phyloP scores from a whole-genome alignment of 139 green algal genomes.

The Chlorella vulgaris region DNA sequence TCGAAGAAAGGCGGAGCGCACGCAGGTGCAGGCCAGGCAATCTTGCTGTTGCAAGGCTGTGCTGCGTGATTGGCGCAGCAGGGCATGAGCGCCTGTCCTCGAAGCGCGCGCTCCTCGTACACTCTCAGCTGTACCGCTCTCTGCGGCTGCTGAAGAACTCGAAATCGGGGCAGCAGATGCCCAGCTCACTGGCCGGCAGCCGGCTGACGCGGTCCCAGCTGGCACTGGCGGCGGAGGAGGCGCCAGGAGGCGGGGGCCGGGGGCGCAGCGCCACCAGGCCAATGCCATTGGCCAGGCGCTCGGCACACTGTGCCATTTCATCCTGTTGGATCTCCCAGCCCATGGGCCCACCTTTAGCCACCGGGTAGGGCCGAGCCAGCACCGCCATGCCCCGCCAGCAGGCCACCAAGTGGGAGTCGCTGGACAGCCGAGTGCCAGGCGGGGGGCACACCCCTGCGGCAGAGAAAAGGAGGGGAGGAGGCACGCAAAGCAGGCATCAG shows the following conservation, averaged over 20 bases:
- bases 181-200: neutral
- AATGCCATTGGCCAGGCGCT: constrained; percentile 27
- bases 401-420: constrained; percentile 9
- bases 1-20: neutral
- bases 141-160: constrained; percentile 37
- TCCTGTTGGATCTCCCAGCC: constrained; percentile 52
- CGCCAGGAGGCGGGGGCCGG: neutral
- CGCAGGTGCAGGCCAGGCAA: too few species aligned
- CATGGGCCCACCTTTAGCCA: constrained; percentile 41
- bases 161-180: constrained; percentile 39
- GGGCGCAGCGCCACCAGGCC: constrained; percentile 15
- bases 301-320: constrained; percentile 42
- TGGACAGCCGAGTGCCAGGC: constrained; percentile 5
- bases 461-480: neutral
- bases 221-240: neutral
- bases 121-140: neutral
- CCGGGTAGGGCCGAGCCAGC: constrained; percentile 35
- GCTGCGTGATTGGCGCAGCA: too few species aligned
- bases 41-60: too few species aligned
- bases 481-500: neutral
- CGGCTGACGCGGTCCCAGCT: neutral
- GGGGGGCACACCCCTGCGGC: neutral
- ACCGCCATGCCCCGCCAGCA: constrained; percentile 30
- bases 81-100: neutral
- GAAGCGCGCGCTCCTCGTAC: neutral